Conservation (phyloP, 228 moss, liverwort and hornwort genomes). For the Sphagnum magellanicum region DNA sequence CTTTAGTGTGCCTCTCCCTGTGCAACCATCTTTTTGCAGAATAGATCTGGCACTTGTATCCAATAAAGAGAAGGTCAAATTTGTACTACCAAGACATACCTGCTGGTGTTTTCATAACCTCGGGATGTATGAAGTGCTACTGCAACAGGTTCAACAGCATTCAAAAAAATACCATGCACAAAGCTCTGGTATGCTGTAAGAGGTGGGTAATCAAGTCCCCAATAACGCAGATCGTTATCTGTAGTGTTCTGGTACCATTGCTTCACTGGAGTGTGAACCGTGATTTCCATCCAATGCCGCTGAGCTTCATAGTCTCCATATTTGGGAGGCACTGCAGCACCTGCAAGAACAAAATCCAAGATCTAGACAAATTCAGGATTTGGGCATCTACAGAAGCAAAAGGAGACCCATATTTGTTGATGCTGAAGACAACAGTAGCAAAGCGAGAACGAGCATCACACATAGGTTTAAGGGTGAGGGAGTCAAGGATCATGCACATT, state of each 20-base stretch:
- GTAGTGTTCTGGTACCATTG: constrained; percentile 85
- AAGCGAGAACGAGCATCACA: not conserved
- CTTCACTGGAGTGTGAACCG: constrained; percentile 68
- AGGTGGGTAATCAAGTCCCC: constrained; percentile 96
- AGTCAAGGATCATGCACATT: not conserved
- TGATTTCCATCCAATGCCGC: constrained; percentile 99
- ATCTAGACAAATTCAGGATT: not conserved
- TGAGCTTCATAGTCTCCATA: constrained; percentile 99
- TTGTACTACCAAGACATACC: constrained; percentile 28
- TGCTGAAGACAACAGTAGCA: not conserved
- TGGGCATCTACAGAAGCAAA: not conserved
- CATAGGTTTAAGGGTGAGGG: not conserved
- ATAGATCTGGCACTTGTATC: too few species aligned
- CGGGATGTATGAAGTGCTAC: constrained; percentile 79
- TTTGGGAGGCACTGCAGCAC: constrained; percentile 58
- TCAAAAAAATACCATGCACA: constrained; percentile 58
- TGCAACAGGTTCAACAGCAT: constrained; percentile 60
- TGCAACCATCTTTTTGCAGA: too few species aligned
- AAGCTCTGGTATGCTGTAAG: constrained; percentile 94
- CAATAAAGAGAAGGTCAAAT: not conserved
- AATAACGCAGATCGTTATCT: constrained; percentile 79
- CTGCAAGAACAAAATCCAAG: constrained; percentile 18
- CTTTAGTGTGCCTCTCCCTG: too few species aligned
- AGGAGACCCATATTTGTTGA: not conserved
- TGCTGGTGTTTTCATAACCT: constrained; percentile 66